Base-by-base conservation (phyloP, 306 rosid genomes). In the Urtica urens region DNA sequence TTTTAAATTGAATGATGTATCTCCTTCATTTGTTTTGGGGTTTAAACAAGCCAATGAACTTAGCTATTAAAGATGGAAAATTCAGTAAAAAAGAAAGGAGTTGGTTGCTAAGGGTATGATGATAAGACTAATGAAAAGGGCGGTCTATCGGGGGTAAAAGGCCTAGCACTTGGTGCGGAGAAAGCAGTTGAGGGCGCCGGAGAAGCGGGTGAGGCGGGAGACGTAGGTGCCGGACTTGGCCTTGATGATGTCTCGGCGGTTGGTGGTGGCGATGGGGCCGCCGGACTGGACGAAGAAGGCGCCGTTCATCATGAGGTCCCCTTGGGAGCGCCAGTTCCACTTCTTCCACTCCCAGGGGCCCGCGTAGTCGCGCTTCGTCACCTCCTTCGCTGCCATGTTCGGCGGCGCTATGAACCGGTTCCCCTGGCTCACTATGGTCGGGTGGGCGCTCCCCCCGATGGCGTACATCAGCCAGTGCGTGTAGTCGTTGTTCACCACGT, bases 391-490 rank as follows among this genome's bases (percentile, higher is more conserved):
- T 1, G 74, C 72, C 0, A 1, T 16, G 37, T 82, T 64, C 1
- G 64, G 60, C 3, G 94, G 87, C n/a, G 92, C 94, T 0, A 75
- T 75, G 75, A 70, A 87, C 1, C 94, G 73, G 27, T 87, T 82
- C n/a, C 96, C 96, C 31, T 87, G 87, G 62, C 94, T 79, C 2
- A 79, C 62, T 45, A 87, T 82, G 1, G 92, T 79, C 3, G 96
- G 96, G 2, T 49, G 62, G 10, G 74, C 17, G 66, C 92, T 82
- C 3, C 96, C 96, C 10, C 96, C 94, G 14, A 87, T 79, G 59
- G 96, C 96, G 18, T 87, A 87, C 92, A 77, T 87, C 1, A 41
- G 45, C 96, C 96, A 87, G 16, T 87, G 90, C 3, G 92, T 80
- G 64, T 87, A 87, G 51, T 82, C 87, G 7, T 87, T 87, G 72